Evolutionary conservation across 768 basidiomycete species (phyloP).

Genomic region (Tylopilus felleus): DNA sequence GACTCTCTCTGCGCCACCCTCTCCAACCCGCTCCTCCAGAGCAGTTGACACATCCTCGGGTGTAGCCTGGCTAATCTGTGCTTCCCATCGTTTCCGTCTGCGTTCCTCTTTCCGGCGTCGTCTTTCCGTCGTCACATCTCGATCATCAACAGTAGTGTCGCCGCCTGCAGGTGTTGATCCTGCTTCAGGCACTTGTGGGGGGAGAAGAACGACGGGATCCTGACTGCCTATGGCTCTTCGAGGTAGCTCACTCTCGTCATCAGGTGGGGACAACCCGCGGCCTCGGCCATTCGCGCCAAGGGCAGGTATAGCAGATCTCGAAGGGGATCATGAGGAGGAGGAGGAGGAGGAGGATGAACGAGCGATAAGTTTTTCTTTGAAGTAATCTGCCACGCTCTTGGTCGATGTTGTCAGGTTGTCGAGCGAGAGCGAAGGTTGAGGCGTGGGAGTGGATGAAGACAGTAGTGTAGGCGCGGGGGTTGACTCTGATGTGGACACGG

Average conservation of each 20-base stretch:
- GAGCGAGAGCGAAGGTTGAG: conserved; percentile 25
- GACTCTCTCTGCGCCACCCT: conserved; percentile 14
- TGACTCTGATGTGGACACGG: conserved; percentile 34
- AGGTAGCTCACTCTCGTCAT: neutral
- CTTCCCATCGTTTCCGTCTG: conserved; percentile 23
- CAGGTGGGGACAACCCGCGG: neutral
- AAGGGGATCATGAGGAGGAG: neutral
- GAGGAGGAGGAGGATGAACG: conserved; percentile 34
- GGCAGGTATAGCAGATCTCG: conserved; percentile 8
- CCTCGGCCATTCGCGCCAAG: neutral
- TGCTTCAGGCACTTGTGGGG: neutral
- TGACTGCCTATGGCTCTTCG: conserved; percentile 15
- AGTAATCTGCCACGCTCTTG: conserved; percentile 88
- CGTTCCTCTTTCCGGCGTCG: conserved; percentile 32
- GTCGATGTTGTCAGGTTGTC: conserved; percentile 67
- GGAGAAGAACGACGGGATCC: neutral
- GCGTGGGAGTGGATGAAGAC: conserved; percentile 22
- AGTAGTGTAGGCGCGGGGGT: conserved; percentile 34
- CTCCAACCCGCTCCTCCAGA: conserved; percentile 3
- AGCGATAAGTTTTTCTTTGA: conserved; percentile 72
- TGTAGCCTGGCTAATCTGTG: neutral
- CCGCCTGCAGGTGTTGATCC: conserved; percentile 8
- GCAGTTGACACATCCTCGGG: neutral
- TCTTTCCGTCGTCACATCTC: conserved; percentile 25
- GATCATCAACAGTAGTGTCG: neutral